Evolutionary conservation across 441 rosid genomes (phyloP), one percentile per base, ranked within the genome.

Genomic region (Syzygium malaccense): DNA sequence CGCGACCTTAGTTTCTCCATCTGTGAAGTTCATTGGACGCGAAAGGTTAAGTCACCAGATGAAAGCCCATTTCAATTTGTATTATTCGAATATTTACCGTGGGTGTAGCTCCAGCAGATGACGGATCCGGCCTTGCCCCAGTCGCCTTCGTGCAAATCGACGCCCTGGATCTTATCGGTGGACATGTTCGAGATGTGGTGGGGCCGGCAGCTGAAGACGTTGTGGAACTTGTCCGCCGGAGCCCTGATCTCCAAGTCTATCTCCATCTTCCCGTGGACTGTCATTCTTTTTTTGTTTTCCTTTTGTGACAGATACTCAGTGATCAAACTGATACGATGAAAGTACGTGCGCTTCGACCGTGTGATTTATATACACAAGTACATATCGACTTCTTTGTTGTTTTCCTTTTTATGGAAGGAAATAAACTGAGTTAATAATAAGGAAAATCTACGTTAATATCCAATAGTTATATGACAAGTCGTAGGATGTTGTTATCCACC

Each of bases 71-170:
- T 48, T 83, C 11, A 49, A 54, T 83, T 26, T 6, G 86, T 32
- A 78, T 19, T 20, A 19, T 49, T 60, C 13, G 66, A 41, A 78
- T 33, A 33, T 9, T 41, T 88, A 94, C 95, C 93, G 68, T 88
- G 92, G 20, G 86, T 83, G 53, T 91, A 94, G 85, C 55, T 89
- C 93, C 93, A 92, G 86, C 11, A 25, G 87, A 91, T 18, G n/a
- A 91, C 68, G 54, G 91, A 30, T 30, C 93, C 93, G 15, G 23
- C 32, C 12, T 33, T 88, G 8, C 94, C 93, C 91, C 92, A 94
- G 5, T 93, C 89, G 14, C 95, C 94, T 17, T 91, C 91, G 54
- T 89, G 93, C 12, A 93, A 55, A 11, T 92, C 89, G 66, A 78
- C 55, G 14, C 89, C 57, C 19, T 85, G 89, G 13, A 93, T 23